Conservation (phyloP, 768 basidiomycete genomes). For the Boletales sp. region DNA sequence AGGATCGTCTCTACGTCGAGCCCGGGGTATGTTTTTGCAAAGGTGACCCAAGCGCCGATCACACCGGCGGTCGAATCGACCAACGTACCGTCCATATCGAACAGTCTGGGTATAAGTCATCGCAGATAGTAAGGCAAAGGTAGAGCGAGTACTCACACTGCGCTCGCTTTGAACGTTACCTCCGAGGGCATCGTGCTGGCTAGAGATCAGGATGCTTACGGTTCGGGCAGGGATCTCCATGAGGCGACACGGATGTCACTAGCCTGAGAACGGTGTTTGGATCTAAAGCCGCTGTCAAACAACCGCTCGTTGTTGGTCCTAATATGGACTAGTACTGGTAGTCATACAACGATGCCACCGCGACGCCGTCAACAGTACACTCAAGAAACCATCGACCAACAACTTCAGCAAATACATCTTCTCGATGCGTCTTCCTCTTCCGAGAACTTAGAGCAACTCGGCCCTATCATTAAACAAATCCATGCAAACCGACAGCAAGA, state of each 20-base stretch:
- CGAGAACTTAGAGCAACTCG: conserved; percentile 94
- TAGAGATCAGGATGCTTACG: neutral
- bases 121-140: neutral
- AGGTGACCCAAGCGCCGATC: conserved; percentile 77
- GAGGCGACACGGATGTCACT: too few species aligned
- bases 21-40: conserved; percentile 62
- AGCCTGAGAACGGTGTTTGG: conserved; percentile 28
- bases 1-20: conserved; percentile 61
- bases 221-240: neutral
- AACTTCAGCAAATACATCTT: conserved; percentile 87
- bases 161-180: conserved; percentile 36
- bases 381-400: conserved; percentile 82
- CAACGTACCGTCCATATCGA: conserved; percentile 83
- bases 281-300: conserved; percentile 38
- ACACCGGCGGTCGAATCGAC: conserved; percentile 84
- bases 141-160: conserved; percentile 31
- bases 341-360: conserved; percentile 56
- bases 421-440: conserved; percentile 84
- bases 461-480: conserved; percentile 92
- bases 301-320: conserved; percentile 18
- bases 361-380: conserved; percentile 70
- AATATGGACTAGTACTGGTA: conserved; percentile 7
- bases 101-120: conserved; percentile 43
- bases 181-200: conserved; percentile 27
- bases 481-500: conserved; percentile 87